phyloP scores from a whole-genome alignment of 23 red algal species.

The Gracilariopsis chorda region DNA sequence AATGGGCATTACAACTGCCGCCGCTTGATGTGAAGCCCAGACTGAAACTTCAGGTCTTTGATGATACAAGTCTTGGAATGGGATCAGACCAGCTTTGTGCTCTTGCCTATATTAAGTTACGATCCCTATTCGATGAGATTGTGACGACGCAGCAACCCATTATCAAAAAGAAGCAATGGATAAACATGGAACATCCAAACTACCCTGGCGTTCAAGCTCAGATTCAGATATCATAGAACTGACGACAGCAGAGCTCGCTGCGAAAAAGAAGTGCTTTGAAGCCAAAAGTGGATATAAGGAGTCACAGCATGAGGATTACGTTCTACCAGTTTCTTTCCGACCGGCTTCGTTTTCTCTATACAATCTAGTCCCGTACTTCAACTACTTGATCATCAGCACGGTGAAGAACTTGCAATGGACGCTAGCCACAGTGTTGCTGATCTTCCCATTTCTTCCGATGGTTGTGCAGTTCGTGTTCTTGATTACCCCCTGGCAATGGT shows the following conservation, averaged over 20 bases:
- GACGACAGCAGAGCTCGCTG: constrained; percentile 9
- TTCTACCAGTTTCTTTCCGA: constrained; percentile 59
- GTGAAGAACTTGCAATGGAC: constrained; percentile 48
- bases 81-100: constrained; percentile 57
- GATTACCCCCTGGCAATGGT: constrained; percentile 73
- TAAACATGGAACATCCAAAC: constrained; percentile 60
- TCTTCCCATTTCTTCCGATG: constrained; percentile 75
- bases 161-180: constrained; percentile 61
- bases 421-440: constrained; percentile 38
- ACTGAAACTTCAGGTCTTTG: constrained; percentile 71
- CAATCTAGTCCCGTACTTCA: constrained; percentile 59
- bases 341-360: constrained; percentile 58
- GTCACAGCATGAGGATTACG: constrained; percentile 61
- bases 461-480: constrained; percentile 47
- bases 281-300: constrained; percentile 29
- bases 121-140: constrained; percentile 57
- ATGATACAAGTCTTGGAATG: constrained; percentile 36
- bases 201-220: constrained; percentile 47
- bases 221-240: constrained; percentile 58
- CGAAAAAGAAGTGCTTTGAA: constrained; percentile 60
- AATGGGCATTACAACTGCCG: constrained; percentile 55
- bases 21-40: constrained; percentile 58
- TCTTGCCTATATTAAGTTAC: constrained; percentile 57
- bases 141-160: constrained; percentile 6
- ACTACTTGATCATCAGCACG: constrained; percentile 41